phyloP scores from a whole-genome alignment of 441 rosid species.

The Rhodomyrtus psidioides region DNA sequence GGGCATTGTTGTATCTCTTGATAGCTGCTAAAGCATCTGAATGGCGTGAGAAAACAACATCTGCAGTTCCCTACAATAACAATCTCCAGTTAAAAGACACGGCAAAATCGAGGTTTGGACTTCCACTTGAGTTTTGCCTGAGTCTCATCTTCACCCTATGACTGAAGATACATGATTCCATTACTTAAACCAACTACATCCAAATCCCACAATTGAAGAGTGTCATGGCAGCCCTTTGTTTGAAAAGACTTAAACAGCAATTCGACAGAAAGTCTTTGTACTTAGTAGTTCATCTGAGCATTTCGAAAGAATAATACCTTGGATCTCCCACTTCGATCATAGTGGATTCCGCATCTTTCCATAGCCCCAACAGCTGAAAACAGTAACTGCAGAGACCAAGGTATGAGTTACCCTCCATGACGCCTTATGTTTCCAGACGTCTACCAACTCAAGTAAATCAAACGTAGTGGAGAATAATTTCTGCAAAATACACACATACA shows the following conservation, averaged over 20 bases:
- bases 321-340: constrained; percentile 24
- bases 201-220: background rate
- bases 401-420: background rate
- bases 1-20: background rate
- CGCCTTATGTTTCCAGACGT: background rate
- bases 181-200: background rate
- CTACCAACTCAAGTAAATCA: background rate
- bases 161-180: background rate
- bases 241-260: background rate
- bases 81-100: background rate
- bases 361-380: constrained; percentile 30
- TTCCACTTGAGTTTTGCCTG: background rate
- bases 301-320: background rate
- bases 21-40: constrained; percentile 3
- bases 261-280: background rate
- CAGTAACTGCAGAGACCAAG: constrained; percentile 19
- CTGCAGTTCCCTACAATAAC: background rate
- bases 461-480: background rate
- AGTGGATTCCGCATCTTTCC: constrained; percentile 21
- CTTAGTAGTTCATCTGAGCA: background rate
- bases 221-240: background rate
- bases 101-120: background rate
- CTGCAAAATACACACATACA: background rate
- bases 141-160: background rate
- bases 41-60: background rate